A percentile compares a stretch with the other conserved stretches of the same genome.
These are phyloP conservation scores for Apiospora hydei DNA, from an alignment of 2,329 filamentous ascomycete genomes.

Conservation along the genomic window DNA sequence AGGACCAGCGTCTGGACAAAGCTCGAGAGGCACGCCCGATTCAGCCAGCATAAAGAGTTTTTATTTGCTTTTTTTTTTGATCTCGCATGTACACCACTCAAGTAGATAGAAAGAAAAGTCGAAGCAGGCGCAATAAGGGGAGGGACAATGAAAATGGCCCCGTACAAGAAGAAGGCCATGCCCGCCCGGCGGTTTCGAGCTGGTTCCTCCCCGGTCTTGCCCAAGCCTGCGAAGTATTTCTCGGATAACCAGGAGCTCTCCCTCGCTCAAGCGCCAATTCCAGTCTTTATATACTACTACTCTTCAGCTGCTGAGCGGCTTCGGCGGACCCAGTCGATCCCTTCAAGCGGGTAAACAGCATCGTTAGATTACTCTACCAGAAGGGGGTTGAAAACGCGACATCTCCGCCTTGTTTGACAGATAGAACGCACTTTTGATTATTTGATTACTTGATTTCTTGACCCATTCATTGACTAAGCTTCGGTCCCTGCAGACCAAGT, in stretches of 20 bases:
- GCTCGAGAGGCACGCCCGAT: not conserved
- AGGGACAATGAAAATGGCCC: not conserved
- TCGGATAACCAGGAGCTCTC: not conserved
- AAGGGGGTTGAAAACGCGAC: not conserved
- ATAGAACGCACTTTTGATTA: not conserved
- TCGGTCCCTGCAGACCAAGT: not conserved
- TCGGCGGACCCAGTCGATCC: conserved; percentile 9
- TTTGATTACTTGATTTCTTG: not conserved
- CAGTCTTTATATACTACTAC: conserved; percentile 10
- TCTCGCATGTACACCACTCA: not conserved
- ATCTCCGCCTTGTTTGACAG: not conserved
- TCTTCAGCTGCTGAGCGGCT: conserved; percentile 20
- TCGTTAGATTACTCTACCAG: not conserved
- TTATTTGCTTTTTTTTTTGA: not conserved
- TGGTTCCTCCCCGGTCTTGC: conserved; percentile 14
- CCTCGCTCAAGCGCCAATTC: not conserved
- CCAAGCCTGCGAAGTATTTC: conserved; percentile 19
- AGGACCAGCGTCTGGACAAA: not conserved
- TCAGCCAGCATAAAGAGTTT: not conserved
- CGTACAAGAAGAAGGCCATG: conserved; percentile 12
- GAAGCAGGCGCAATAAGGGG: conserved; percentile 5
- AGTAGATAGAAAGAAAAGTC: not conserved
- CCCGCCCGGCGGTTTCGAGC: not conserved
- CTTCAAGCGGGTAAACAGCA: conserved; percentile 2
- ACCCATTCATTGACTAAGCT: not conserved